Conservation (phyloP, 1,284 basidiomycete species). For the Trametes hirsuta region DNA sequence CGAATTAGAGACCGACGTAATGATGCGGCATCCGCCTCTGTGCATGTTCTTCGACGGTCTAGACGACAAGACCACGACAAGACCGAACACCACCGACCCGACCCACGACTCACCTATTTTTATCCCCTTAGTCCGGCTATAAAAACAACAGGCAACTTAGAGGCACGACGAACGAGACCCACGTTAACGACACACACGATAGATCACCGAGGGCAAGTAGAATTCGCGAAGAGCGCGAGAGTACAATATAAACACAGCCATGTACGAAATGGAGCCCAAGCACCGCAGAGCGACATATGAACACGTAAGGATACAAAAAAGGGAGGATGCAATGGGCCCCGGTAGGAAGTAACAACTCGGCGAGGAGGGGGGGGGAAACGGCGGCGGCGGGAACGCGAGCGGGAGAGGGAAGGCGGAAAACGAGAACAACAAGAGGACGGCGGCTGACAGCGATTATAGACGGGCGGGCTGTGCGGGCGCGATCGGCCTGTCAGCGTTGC, state of each 20-base stretch:
- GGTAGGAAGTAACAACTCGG: not conserved
- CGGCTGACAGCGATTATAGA: constrained; percentile 11
- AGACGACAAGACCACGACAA: too few species aligned
- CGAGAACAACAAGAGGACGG: not conserved
- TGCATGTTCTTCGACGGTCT: too few species aligned
- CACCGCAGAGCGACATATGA: constrained; percentile 2
- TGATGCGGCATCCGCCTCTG: too few species aligned
- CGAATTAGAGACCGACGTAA: too few species aligned
- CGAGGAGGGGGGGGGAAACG: not conserved
- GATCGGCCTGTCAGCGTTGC: not conserved
- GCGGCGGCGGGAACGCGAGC: not conserved
- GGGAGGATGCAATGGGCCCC: not conserved
- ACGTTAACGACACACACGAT: not conserved
- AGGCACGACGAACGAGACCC: not conserved
- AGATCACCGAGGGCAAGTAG: not conserved
- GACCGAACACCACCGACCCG: too few species aligned
- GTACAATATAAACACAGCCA: constrained; percentile 10
- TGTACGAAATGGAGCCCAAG: not conserved
- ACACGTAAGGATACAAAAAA: constrained; percentile 7
- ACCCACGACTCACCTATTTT: too few species aligned
- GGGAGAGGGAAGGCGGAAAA: not conserved
- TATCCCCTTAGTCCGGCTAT: too few species aligned
- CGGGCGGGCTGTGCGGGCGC: not conserved
- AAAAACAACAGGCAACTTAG: too few species aligned
- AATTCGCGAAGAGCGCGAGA: not conserved